Evolutionary conservation across 179 eudicot species (phyloP).

Genomic region (Patellifolia procumbens): DNA sequence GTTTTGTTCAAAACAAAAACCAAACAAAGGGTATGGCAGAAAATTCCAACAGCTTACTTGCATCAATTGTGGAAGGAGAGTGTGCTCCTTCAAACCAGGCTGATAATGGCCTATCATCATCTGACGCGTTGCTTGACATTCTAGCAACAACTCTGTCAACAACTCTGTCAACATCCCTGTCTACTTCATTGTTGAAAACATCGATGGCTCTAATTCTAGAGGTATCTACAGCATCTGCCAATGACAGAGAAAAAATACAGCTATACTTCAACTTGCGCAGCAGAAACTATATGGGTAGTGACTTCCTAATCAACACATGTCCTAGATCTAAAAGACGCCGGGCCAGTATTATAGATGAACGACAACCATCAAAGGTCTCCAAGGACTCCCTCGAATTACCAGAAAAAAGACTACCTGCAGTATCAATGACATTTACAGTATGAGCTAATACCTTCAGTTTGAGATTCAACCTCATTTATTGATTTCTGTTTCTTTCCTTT

Average conservation of each 20-base stretch:
- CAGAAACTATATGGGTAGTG: neutral
- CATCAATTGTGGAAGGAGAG: slow-evolving; percentile 39
- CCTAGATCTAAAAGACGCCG: neutral
- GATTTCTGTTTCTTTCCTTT: slow-evolving; percentile 38
- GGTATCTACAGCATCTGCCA: slow-evolving; percentile 40
- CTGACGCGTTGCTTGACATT: slow-evolving; percentile 41
- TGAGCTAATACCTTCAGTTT: slow-evolving; percentile 39
- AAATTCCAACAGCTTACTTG: slow-evolving; percentile 40
- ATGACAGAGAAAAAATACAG: slow-evolving; percentile 13
- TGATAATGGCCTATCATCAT: slow-evolving; percentile 66
- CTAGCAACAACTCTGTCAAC: no score
- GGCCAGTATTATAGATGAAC: neutral
- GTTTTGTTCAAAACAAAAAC: neutral
- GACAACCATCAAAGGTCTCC: neutral
- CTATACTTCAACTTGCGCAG: neutral
- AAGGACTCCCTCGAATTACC: neutral
- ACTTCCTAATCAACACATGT: neutral
- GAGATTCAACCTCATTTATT: slow-evolving; percentile 27
- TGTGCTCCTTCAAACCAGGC: slow-evolving; percentile 60
- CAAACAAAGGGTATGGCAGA: neutral
- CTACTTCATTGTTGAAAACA: slow-evolving; percentile 23
- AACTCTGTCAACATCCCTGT: no score
- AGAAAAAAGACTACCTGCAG: neutral
- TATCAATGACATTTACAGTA: no score
- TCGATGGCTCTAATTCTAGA: slow-evolving; percentile 29